Base-by-base conservation (phyloP, 2,329 filamentous ascomycete genomes). In the Penicillium sumatraense region DNA sequence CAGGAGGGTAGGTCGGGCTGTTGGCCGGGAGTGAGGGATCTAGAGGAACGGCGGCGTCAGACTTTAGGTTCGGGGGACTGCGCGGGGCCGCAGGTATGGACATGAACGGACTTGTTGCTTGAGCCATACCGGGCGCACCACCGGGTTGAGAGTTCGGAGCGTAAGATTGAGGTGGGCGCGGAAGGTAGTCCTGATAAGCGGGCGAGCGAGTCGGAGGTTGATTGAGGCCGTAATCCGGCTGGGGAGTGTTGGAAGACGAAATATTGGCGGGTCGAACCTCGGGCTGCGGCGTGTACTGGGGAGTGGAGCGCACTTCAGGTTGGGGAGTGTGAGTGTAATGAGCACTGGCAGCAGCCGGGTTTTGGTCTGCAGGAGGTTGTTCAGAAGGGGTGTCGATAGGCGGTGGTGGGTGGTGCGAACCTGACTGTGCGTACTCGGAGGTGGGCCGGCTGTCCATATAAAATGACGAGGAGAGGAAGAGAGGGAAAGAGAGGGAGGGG, bases 21-120 rank as follows among this genome's bases (percentile, higher is more conserved):
- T 91, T 90, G 70, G 90, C 88, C 77, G 92, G 90, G 76, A 97
- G 96, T 77, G 92, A 96, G 72, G 93, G 92, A 96, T 97, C 93
- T 97, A 96, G 93, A 89, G 91, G 91, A 83, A 96, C 87, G 87
- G 91, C 89, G 86, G 85, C 86, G 91, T 96, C 90, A 96, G 93
- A 96, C 80, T 91, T 93, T 80, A 88, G 84, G 67, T 70, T 75
- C 69, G 73, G 69, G 76, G 84, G 82, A 81, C 85, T 83, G 81
- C 88, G 88, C 55, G 46, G 52, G 41, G 48, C 51, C 35, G 58
- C 29, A 60, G 58, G 53, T 56, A 88, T 89, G 86, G 84, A 83
- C 78, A 81, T 84, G 80, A 91, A 96, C 92, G 91, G 90, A 96
- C 93, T 96, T 89, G 91, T 91, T 89, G 91, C 86, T 91, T 96